These are phyloP conservation scores for Cutaneotrichosporon arboriforme DNA, from an alignment of 1,284 basidiomycete genomes.

Conservation along the genomic window DNA sequence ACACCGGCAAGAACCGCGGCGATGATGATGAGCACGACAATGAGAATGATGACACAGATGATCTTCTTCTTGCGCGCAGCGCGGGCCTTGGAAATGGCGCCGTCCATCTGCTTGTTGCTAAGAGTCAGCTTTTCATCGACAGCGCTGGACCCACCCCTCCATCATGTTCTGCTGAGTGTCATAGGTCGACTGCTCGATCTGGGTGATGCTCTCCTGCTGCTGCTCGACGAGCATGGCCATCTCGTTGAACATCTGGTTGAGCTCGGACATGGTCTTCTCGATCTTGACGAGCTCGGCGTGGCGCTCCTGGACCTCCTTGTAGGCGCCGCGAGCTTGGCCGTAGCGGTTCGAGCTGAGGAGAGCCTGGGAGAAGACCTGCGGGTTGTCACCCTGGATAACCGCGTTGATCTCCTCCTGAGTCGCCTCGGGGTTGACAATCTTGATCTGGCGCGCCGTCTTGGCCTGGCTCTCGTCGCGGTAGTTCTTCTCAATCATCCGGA, in stretches of 20 bases:
- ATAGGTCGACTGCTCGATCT: conserved; percentile 59
- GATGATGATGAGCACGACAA: conserved; percentile 9
- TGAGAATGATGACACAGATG: conserved; percentile 65
- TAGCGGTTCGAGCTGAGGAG: conserved; percentile 76
- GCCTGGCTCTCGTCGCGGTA: conserved; percentile 90
- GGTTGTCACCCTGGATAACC: conserved; percentile 69
- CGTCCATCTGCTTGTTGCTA: conserved; percentile 62
- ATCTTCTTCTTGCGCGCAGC: conserved; percentile 74
- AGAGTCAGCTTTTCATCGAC: not conserved
- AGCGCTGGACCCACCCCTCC: conserved; percentile 55
- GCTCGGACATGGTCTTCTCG: conserved; percentile 78
- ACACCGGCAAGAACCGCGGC: conserved; percentile 1
- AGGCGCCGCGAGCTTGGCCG: conserved; percentile 74
- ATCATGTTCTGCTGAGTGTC: conserved; percentile 64
- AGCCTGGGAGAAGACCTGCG: conserved; percentile 83
- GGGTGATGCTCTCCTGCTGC: conserved; percentile 67
- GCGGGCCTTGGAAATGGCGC: conserved; percentile 66
- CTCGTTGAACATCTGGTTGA: conserved; percentile 85
- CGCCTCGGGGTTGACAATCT: conserved; percentile 91
- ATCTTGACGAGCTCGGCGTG: conserved; percentile 84
- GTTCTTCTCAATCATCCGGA: conserved; percentile 86
- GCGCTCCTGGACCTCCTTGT: conserved; percentile 83
- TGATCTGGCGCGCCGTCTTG: conserved; percentile 91
- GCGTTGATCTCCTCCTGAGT: conserved; percentile 73
- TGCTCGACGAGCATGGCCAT: conserved; percentile 73